Base-by-base conservation (phyloP, 2,329 filamentous ascomycete genomes). In the Paecilomyces dactylethromorphus region DNA sequence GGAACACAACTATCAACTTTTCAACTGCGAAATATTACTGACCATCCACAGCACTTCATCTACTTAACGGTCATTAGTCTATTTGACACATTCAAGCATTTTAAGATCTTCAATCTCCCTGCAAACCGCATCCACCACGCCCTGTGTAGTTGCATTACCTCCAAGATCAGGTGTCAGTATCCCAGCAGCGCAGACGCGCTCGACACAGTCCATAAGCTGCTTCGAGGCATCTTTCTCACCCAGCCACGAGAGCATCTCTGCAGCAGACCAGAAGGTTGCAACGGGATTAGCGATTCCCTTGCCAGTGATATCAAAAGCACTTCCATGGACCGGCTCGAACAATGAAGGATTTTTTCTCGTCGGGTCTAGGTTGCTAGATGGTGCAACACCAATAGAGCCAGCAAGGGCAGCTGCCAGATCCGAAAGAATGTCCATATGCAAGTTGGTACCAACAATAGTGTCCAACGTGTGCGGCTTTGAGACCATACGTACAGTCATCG, bases 401-500 rank as follows among this genome's bases (percentile, higher is more conserved):
- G 85, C 84, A 1, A 88, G 74, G 1, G 84, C 84, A 8, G 86
- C 85, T 1, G 85, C 86, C 18, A 88, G 75, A 63, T 88, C 85
- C 0, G 84, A 86, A 6, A 88, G 77, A 54, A 87, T 86, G 54
- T 87, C 84, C 3, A 83, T 83, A 72, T 77, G 59, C 63, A 87
- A 66, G 63, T 87, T 87, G 3, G 82, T 85, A 1, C 84, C 85
- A 22, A 87, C 85, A 60, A 87, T 84, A 0, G 84, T 87, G 64
- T 87, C 85, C 13, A 87, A 66, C 0, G 75, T 79, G 65, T 84
- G 76, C 0, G 85, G 84, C 66, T 85, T 81, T 39, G 85, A 69
- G 1, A 85, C 82, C 83, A 87, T 87, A 13, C 84, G 76, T 12
- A 82, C 82, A 1, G 85, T 87, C 84, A 87, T 86, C 6, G 85